Conservation (phyloP, 1,284 basidiomycete species). For the Cutaneotrichosporon sp. region DNA sequence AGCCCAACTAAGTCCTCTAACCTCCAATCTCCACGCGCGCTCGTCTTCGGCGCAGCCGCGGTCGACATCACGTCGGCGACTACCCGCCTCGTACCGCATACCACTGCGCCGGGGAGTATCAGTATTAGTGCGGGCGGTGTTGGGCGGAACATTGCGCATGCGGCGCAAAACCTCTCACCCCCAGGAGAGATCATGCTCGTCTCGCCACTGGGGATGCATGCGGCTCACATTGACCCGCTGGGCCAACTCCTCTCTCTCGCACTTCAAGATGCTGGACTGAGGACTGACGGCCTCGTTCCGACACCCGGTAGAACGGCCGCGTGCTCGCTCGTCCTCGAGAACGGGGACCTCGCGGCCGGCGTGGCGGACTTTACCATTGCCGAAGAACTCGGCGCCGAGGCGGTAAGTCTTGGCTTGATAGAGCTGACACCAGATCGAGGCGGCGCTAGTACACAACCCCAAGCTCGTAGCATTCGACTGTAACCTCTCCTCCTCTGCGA, state of each 20-base stretch:
- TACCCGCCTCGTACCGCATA: conserved; percentile 53
- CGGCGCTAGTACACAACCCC: conserved; percentile 54
- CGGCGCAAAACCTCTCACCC: conserved; percentile 57
- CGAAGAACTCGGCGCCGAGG: conserved; percentile 56
- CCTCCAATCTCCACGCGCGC: conserved; percentile 51
- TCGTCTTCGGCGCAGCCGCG: conserved; percentile 79
- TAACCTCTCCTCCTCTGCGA: conserved; percentile 64
- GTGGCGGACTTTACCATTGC: conserved; percentile 88
- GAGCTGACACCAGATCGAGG: conserved; percentile 49
- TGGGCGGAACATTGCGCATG: conserved; percentile 89
- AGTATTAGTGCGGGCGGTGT: conserved; percentile 82
- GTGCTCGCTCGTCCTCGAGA: conserved; percentile 80
- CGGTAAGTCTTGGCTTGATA: conserved; percentile 53
- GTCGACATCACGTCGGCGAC: conserved; percentile 73
- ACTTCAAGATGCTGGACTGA: conserved; percentile 66
- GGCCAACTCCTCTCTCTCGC: conserved; percentile 64
- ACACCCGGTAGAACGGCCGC: conserved; percentile 63
- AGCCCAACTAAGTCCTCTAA: neutral
- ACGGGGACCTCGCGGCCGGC: conserved; percentile 73
- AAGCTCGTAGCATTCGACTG: conserved; percentile 75
- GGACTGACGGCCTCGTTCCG: conserved; percentile 71
- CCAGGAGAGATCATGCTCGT: conserved; percentile 51
- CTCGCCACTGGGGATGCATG: conserved; percentile 47
- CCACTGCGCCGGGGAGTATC: conserved; percentile 79
- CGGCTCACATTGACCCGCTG: conserved; percentile 63